Base-by-base conservation (phyloP, 805 yeast species). In the Lipomyces spencermartinsiae region DNA sequence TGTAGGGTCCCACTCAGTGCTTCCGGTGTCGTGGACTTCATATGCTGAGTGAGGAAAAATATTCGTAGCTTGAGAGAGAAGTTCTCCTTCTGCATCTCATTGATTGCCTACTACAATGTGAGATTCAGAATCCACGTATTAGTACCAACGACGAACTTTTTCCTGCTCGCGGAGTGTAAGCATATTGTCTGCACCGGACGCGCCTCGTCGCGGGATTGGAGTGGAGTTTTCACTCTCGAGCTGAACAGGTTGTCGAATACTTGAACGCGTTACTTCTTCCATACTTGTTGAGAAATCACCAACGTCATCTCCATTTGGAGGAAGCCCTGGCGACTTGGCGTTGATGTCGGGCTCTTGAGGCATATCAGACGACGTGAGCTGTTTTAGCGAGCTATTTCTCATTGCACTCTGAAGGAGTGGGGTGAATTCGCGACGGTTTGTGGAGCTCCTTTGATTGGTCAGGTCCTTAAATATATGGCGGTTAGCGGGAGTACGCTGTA, bases 71-170 rank as follows among this genome's bases (percentile, higher is more conserved):
- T 73, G 34, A 73, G 58, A 2, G 61, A 64, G 59, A 73, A 70
- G 62, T 73, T 73, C 62, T 73, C 75, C 59, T 73, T 73, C 53
- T 71, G 64, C 31, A 73, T 63, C 37, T 70, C 73, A 53, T 72
- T 66, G 34, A 73, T 63, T 9, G 66, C 67, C 70, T 69, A 22
- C 2, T 14, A 7, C 49, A 43, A 9, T 7, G n/a, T 16, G 16
- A 43, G 22, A 0, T 46, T 19, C 16, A 59, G 31, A 22, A 25
- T 53, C 14, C 9, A 53, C 4, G 6, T 34, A 49, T 33, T 9
- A 14, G 29, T 25, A 59, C 9, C 19, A 31, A 62, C 7, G 33
- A 31, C 62, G 5, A 25, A 68, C 73, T 59, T 66, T 64, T 46
- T 72, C 75, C 46, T 73, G 75, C 51, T 73, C 73, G 9, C 71